Conservation (phyloP, 2,329 filamentous ascomycete genomes). For the Colletotrichum eleusines region DNA sequence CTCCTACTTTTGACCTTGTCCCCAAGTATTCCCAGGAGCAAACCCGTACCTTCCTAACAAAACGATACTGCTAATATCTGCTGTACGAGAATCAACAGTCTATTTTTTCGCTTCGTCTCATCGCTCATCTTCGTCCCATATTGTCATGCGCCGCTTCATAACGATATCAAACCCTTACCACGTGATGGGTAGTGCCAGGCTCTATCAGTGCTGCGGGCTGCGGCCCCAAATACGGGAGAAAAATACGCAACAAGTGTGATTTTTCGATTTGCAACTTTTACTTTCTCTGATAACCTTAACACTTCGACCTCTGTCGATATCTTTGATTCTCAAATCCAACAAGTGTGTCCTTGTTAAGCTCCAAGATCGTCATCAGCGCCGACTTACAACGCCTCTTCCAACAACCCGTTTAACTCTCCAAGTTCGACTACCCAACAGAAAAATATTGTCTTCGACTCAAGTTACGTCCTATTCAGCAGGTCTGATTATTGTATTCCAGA, state of each 20-base stretch:
- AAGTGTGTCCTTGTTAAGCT: neutral
- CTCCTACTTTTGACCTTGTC: neutral
- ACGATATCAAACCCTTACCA: neutral
- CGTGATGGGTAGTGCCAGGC: too few species aligned
- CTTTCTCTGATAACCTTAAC: too few species aligned
- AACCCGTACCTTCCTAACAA: neutral
- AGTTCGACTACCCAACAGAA: neutral
- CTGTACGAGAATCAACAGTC: neutral
- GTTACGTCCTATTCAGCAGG: neutral
- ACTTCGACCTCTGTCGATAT: fast-evolving
- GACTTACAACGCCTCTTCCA: too few species aligned
- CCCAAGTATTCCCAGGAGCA: too few species aligned
- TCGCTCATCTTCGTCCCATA: neutral
- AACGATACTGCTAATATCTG: neutral
- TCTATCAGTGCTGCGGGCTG: neutral
- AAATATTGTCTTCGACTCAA: neutral
- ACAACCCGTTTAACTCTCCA: neutral
- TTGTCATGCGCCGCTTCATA: neutral
- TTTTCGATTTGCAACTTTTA: neutral
- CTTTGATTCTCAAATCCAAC: neutral
- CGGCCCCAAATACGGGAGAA: neutral
- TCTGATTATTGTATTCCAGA: neutral
- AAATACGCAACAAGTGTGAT: neutral
- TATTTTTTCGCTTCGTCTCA: neutral
- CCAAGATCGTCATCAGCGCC: neutral